A percentile compares a stretch with the other conserved stretches of the same genome.
Evolutionary conservation across 2,329 filamentous ascomycete species (phyloP).

Genomic region (Coniella vitis): DNA sequence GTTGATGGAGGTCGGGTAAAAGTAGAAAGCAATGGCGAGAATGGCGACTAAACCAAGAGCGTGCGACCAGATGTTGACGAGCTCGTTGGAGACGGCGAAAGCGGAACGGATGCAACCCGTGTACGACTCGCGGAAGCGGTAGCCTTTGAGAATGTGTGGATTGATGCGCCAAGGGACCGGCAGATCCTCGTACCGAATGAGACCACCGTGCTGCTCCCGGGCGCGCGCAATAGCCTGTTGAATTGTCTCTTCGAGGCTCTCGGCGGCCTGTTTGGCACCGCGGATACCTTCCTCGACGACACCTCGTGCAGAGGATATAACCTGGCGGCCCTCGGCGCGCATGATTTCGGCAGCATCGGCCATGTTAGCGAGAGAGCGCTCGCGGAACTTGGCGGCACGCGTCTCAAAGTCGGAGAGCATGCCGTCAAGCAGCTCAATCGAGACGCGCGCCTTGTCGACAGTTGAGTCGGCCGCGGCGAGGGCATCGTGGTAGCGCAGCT

Average conservation of each 20-base stretch:
- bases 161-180: constrained; percentile 92
- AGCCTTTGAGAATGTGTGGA: constrained; percentile 84
- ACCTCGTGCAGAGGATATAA: constrained; percentile 65
- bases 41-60: constrained; percentile 83
- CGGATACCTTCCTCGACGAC: constrained; percentile 77
- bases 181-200: constrained; percentile 84
- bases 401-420: constrained; percentile 82
- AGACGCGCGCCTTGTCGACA: constrained; percentile 84
- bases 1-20: constrained; percentile 83
- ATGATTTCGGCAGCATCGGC: constrained; percentile 63
- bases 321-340: constrained; percentile 71
- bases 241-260: constrained; percentile 77
- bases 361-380: constrained; percentile 59
- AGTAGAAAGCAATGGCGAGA: constrained; percentile 85
- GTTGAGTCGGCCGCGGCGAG: constrained; percentile 77
- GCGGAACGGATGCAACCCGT: constrained; percentile 80
- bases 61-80: constrained; percentile 98
- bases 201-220: constrained; percentile 58
- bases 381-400: constrained; percentile 70
- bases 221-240: constrained; percentile 70
- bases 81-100: constrained; percentile 83
- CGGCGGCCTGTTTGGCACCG: constrained; percentile 73
- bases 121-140: constrained; percentile 90
- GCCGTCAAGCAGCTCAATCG: constrained; percentile 76
- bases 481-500: constrained; percentile 79